Evolutionary conservation across 179 eudicot genomes (phyloP), one percentile per base, ranked within the genome.

Genomic region (Sideroxylon spinosum): DNA sequence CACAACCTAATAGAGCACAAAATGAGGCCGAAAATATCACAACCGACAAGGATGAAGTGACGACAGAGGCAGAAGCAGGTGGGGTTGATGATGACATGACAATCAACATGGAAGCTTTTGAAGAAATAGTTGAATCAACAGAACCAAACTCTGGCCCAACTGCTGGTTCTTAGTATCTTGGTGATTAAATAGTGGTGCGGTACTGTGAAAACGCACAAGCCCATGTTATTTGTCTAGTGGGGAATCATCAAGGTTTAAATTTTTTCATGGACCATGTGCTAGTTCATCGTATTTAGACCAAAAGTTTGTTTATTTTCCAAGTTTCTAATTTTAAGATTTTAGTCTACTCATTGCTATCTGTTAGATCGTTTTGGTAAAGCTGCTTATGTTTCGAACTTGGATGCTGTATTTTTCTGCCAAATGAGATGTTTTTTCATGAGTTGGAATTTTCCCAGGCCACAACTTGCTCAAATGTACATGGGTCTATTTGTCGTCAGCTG

Each of bases 1-100:
- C 82, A 71, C 81, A 79, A 32, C 48, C 83, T 57, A 76, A 68
- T 69, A 13, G 84, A 14, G 85, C 82, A 29, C 86, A 90, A 78
- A 89, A 93, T 76, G 96, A 94, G 20, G 86, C 74, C 70, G 85
- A 85, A 76, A 77, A 81, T 76, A 44, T 78, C 68, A 66, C 50
- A 52, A 85, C 66, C 25, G 90, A 87, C 76, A 79, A 80, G 71
- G 96, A 91, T 83, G 98, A 91, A 81, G 83, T 86, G 56, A 91
- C 88, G 92, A 68, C 90, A 9, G 94, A 93, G 78, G 88, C 71
- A 63, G 85, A 81, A 71, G 89, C 68, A 65, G 78, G 86, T 63
- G 87, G 79, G 63, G 86, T 37, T 68, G 85, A 80, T 49, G 92
- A 86, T 62, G 87, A 86, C 56, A 90, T 87, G 90, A 84, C 84